phyloP scores from a whole-genome alignment of 805 yeast genomes.

The Saccharomyces jurei region DNA sequence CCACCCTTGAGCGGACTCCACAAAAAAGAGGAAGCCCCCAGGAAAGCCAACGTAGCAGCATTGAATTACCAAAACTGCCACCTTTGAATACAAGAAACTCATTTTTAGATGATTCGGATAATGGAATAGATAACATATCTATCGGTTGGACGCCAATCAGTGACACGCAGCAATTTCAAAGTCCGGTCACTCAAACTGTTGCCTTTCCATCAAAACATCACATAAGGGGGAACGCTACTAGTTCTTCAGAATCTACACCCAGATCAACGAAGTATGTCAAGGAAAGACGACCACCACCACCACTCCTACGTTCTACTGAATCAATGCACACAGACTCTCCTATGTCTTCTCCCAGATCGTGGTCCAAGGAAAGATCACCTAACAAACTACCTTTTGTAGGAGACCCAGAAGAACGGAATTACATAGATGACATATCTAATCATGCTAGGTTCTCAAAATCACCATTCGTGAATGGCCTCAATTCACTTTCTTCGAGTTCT shows the following conservation, averaged over 20 bases:
- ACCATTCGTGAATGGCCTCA: background rate
- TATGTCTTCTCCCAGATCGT: background rate
- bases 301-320: slow-evolving; percentile 6
- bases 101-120: slow-evolving; percentile 8
- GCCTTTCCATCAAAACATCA: background rate
- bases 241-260: background rate
- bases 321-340: background rate
- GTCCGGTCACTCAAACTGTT: background rate
- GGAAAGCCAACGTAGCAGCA: background rate
- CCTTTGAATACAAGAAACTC: slow-evolving; percentile 22
- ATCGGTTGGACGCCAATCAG: slow-evolving; percentile 22
- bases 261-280: background rate
- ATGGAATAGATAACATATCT: slow-evolving; percentile 7
- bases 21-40: background rate
- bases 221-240: background rate
- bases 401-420: slow-evolving; percentile 3
- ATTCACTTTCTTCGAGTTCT: background rate
- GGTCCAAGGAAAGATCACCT: background rate
- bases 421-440: background rate
- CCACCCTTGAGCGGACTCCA: background rate
- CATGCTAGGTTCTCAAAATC: background rate
- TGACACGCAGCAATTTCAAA: background rate
- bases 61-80: slow-evolving; percentile 24
- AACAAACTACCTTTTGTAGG: slow-evolving; percentile 16
- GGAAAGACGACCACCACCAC: slow-evolving; percentile 22